Evolutionary conservation across 805 yeast species (phyloP), one percentile per base, ranked within the genome.

Genomic region (Ogataea nitratoaversa): DNA sequence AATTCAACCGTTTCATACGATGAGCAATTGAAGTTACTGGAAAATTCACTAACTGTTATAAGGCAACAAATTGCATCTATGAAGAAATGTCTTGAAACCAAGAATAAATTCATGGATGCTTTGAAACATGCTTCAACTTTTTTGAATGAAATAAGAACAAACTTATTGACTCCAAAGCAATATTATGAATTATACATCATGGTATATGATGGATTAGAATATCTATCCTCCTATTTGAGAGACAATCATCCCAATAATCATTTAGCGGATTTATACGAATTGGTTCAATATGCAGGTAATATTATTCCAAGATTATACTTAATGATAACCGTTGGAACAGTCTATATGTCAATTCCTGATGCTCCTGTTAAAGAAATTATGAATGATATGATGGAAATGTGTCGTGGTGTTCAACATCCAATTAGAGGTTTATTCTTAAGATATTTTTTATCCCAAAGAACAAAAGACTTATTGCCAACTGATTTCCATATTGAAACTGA

Each of bases 301-400:
- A 85, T 93, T 19, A 72, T 93, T 13, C 99, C 99, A 2, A 73
- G 99, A 42, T 67, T 93, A 41, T 93, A 93, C 59, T 70, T 93
- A 64, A 88, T 93, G 97, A 84, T 93, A 32, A 91, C 95, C 2
- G 91, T 93, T 13, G 99, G 99, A 8, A 79, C 95, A 1, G 88
- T 87, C 3, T 89, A 84, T 65, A 79, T 91, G 82, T 68, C 84
- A 7, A 71, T 81, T 8, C 74, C 82, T 1, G 87, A 80, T 40
- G 82, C 95, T 0, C 95, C 97, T 0, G 73, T 78, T 27, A 77
- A 77, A 54, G 98, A 89, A 48, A 83, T 93, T 37, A 76, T 91
- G 79, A 86, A 84, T 60, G 99, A 93, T 59, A 84, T 93, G 95
- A 82, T 91, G 54, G 99, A 93, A 62, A 93, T 93, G 99, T 83